Evolutionary conservation across 805 yeast species (phyloP).

Genomic region (Dipodascus albidus): DNA sequence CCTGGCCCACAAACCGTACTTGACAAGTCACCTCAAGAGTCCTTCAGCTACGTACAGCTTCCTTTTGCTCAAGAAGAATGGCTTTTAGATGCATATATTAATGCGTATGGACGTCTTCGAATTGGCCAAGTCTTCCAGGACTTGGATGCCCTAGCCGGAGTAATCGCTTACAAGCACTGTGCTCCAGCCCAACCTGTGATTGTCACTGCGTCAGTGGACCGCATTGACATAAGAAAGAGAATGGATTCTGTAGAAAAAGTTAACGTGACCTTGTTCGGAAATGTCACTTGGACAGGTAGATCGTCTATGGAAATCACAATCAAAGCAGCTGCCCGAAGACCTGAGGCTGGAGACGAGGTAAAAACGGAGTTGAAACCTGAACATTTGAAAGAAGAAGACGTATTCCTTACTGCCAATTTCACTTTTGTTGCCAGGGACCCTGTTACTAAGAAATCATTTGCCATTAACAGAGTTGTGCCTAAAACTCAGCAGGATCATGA

Average conservation of each 20-base stretch:
- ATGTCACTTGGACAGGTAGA: conserved; percentile 88
- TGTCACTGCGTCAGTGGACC: conserved; percentile 90
- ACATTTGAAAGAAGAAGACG: conserved; percentile 43
- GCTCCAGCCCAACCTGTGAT: conserved; percentile 93
- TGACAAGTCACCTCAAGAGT: conserved; percentile 67
- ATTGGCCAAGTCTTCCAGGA: conserved; percentile 93
- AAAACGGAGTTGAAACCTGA: conserved; percentile 25
- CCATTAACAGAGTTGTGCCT: conserved; percentile 73
- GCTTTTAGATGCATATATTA: conserved; percentile 78
- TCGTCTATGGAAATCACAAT: conserved; percentile 94
- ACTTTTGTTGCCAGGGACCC: conserved; percentile 96
- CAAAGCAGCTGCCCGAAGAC: conserved; percentile 60
- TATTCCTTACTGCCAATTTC: conserved; percentile 80
- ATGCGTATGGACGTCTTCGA: conserved; percentile 82
- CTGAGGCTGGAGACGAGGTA: neutral
- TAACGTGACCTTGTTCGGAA: conserved; percentile 79
- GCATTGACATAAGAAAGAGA: conserved; percentile 77
- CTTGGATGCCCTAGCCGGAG: conserved; percentile 86
- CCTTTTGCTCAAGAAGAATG: conserved; percentile 79
- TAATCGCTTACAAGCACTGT: conserved; percentile 86
- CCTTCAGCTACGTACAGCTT: conserved; percentile 36
- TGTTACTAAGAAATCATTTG: conserved; percentile 77
- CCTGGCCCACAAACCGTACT: conserved; percentile 57
- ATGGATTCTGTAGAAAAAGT: conserved; percentile 65
- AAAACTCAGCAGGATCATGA: conserved; percentile 64